Evolutionary conservation across 2,329 filamentous ascomycete species (phyloP), one percentile per base, ranked within the genome.

Genomic region (Diatrype stigma): DNA sequence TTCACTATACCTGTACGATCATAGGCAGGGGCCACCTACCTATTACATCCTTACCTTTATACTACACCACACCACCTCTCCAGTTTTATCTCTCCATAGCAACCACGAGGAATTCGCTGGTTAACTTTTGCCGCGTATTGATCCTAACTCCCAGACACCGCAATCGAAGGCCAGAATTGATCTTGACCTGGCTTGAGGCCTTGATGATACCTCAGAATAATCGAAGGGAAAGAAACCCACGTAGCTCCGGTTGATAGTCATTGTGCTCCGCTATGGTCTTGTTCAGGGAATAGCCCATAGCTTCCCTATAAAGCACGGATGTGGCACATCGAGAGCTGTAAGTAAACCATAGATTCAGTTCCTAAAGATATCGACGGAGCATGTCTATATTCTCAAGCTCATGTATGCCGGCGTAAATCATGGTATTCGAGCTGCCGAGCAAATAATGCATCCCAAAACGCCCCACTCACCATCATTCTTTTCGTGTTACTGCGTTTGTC

Each of bases 321-420:
- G 64, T 69, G 6, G 66, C 59, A 48, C 68, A 70, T 3, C 68
- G 62, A 47, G 64, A 68, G 47, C 69, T 63, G 47, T 68, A 63
- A 4, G 53, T 46, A 51, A 60, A 70, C 67, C 68, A 71, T 16
- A 55, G 45, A 7, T 56, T 16, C 6, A 67, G 68, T 42, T 64
- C 46, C 19, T 49, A 47, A 10, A 67, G 50, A 49, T 69, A 70
- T 14, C 55, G 55, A 2, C 60, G 58, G 3, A 70, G 50, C 52
- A 70, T 51, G 47, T 64, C 60, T 1, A 56, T 54, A 48, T 62
- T 69, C 49, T 69, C 67, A 12, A 63, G 51, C 34, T 69, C 65
- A 46, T 70, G 67, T 58, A 57, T 64, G 1, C 34, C 51, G 22
- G 49, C 63, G 47, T 69, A 69, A 14, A 60, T 45, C 42, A 58